Evolutionary conservation across 1,284 basidiomycete genomes (phyloP), one percentile per base, ranked within the genome.

Genomic region (Fomitopsis schrenkii): DNA sequence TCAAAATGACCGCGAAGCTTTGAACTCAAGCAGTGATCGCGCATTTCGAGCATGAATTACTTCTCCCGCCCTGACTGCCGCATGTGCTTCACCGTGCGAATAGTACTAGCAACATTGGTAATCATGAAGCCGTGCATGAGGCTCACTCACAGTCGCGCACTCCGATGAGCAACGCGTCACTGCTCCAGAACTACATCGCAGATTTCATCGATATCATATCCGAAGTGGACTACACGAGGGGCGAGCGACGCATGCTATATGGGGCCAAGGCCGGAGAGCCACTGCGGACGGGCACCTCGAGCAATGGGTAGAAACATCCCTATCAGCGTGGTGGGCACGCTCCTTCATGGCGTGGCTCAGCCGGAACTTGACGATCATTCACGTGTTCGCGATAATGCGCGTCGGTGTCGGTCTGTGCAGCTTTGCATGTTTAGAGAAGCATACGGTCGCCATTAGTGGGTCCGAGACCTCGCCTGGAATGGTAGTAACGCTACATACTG

Each of bases 381-480:
- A 72, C 72, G 71, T 72, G 72, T 63, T 45, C 66, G 62, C 63
- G 68, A 70, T 60, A 64, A 59, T 58, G 63, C 61, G 60, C 36
- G 63, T 67, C 33, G 64, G 59, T 55, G 59, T 61, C 36, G 42
- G 40, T 63, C 63, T 67, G 35, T 38, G 52, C 50, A 36, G 30
- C 8, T 5, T 38, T 54, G 66, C 65, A 61, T 70, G 67, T 67
- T 68, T 62, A 5, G 62, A 62, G 70, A 74, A 76, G 71, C 66
- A 72, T 74, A 76, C 78, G 73, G 72, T 67, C 67, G 77, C 78
- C 74, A 72, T 68, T 72, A 77, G 76, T 70, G 70, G 59, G 54
- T 42, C 52, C 60, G 64, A 65, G 69, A 66, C 72, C 68, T 71
- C 66, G 64, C 62, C 52, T 58, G 63, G 52, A 66, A 41, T 46